Base-by-base conservation (phyloP, 768 basidiomycete genomes). In the Dioszegia crocea region DNA sequence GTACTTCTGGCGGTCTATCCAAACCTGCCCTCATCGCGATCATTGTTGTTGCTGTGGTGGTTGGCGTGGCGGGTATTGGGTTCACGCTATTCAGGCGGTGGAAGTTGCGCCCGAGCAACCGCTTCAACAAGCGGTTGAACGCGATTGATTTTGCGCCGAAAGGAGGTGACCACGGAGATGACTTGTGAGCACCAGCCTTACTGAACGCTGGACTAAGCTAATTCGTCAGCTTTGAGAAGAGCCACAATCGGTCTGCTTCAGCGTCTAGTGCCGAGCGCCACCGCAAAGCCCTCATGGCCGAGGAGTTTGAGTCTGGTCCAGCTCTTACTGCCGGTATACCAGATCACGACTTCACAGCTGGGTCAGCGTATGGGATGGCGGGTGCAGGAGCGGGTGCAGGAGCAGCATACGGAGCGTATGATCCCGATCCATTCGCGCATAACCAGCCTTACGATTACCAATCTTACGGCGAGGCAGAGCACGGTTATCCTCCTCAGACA, bases 121-220 rank as follows among this genome's bases (percentile, higher is more conserved):
- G 67, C 44, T 76, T 76, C 55, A 70, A 70, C 50, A 53, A 59
- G 51, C 66, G 64, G 26, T 65, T 73, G 69, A 64, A 68, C 46
- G 71, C 75, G 10, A 68, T 76, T 52, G 70, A 73, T 53, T 76
- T 76, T 50, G 66, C 65, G 24, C 75, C 75, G n/a, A 48, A 63
- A 39, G 66, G 58, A 23, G 62, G 58, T 33, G 49, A 56, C 27
- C 56, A 59, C 40, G 70, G 67, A 44, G 70, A 70, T 48, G 69
- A 68, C 31, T 71, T 70, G 64, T 71, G 39, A 65, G 68, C 61
- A 19, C 19, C 14, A 8, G 49, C 48, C 50, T 12, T 49, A n/a
- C n/a, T n/a, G n/a, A n/a, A n/a, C n/a, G n/a, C n/a, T 36, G n/a
- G 19, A 40, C 47, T 9, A 45, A 23, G 54, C 58, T 62, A 47